phyloP scores from a whole-genome alignment of 1,284 basidiomycete genomes.

The Blastosporella zonata region DNA sequence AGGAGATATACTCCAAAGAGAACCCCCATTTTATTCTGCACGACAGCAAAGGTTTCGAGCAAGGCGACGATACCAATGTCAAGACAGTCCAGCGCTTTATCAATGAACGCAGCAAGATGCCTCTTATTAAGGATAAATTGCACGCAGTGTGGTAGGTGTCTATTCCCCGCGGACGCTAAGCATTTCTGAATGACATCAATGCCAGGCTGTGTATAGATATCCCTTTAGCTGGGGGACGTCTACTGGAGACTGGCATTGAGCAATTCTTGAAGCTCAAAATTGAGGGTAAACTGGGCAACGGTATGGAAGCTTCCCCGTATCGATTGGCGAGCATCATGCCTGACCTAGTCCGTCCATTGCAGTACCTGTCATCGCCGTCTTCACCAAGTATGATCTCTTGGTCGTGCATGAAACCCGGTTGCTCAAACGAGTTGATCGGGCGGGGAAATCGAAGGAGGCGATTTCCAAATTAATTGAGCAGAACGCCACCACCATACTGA shows the following conservation, averaged over 20 bases:
- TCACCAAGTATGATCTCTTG: constrained; percentile 28
- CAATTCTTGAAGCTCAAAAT: constrained; percentile 23
- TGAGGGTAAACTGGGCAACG: constrained; percentile 13
- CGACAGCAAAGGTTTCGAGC: constrained; percentile 28
- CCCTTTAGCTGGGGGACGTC: constrained; percentile 21
- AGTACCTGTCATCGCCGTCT: constrained; percentile 29
- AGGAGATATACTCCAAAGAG: constrained; percentile 23
- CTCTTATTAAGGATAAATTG: constrained; percentile 23
- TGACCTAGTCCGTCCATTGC: neutral
- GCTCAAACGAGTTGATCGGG: constrained; percentile 3
- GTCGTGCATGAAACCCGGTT: constrained; percentile 13
- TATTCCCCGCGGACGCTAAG: neutral
- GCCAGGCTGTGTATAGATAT: constrained; percentile 18
- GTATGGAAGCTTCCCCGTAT: neutral
- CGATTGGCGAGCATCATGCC: too few species aligned
- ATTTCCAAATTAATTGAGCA: constrained; percentile 3
- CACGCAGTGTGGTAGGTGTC: constrained; percentile 28
- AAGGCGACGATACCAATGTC: constrained; percentile 23
- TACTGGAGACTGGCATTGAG: constrained; percentile 26
- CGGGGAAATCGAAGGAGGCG: constrained; percentile 3
- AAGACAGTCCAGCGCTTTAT: constrained; percentile 24
- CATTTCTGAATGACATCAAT: too few species aligned
- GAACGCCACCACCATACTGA: constrained; percentile 6
- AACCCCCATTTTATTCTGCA: constrained; percentile 27
- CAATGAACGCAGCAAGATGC: constrained; percentile 13